Evolutionary conservation across 306 rosid genomes (phyloP).

Genomic region (Heteromeles arbutifolia): DNA sequence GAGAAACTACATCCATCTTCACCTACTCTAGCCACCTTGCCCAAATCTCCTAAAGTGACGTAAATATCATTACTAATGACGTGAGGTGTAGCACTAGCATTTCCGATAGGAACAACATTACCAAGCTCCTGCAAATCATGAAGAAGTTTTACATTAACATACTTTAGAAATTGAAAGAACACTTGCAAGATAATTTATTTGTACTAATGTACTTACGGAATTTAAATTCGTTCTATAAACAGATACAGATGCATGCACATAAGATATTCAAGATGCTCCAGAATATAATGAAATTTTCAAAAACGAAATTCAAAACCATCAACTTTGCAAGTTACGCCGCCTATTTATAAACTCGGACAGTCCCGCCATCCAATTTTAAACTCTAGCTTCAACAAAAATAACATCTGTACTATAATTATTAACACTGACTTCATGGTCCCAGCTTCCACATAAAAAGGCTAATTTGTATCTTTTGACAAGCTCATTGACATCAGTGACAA

Average conservation of each 20-base stretch:
- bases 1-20: conserved; percentile 10
- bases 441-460: not conserved
- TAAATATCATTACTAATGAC: conserved; percentile 14
- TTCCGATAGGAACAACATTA: not conserved
- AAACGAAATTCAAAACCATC: not conserved
- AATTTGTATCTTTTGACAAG: not conserved
- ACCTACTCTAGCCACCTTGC: not conserved
- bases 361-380: not conserved
- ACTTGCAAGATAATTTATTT: not conserved
- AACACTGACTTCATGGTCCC: not conserved
- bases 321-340: not conserved
- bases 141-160: not conserved
- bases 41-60: conserved; percentile 26
- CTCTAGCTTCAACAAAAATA: not conserved
- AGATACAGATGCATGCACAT: not conserved
- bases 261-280: not conserved
- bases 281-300: not conserved
- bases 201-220: not conserved
- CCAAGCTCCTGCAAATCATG: conserved; percentile 17
- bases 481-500: not conserved
- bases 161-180: not conserved
- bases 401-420: not conserved
- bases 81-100: not conserved
- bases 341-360: not conserved
- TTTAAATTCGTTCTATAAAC: not conserved